Base-by-base conservation (phyloP, 2,329 filamentous ascomycete genomes). In the Dactylellina sp. region DNA sequence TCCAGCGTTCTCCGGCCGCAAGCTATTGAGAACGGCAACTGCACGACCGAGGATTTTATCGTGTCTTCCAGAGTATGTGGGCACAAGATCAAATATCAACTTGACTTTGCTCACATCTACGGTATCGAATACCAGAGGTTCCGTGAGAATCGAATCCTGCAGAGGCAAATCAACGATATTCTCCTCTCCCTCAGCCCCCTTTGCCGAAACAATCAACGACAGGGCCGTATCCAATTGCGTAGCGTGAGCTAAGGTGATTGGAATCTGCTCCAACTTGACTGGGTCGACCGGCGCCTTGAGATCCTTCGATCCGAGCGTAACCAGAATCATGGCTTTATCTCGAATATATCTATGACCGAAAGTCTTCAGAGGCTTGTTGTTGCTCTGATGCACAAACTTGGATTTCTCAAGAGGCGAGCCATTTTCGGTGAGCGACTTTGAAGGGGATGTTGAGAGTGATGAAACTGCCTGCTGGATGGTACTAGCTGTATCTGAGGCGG, bases 291-390 rank as follows among this genome's bases (percentile, higher is more conserved):
- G 86, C 82, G 95, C 97, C 62, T 93, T 88, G 83, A 91, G 91
- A 80, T 99, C 95, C 91, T 97, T 97, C 0, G 92, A 94, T 0
- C 95, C 95, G 7, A 99, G 84, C 79, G 92, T 97, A 78, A 99
- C 93, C 53, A 98, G 85, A 2, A 99, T 87, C 84, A 99, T 89
- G 75, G 91, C 91, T 78, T 96, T 76, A 16, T 77, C 89, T 16
- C 89, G 96, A 56, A 99, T 86, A 81, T 98, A 99, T 61, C 94
- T 89, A 84, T 99, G 95, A 64, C 95, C 95, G 81, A 98, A 99
- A 0, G 92, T 91, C 82, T 98, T 98, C 76, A 98, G 87, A 3
- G 93, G 90, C 76, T 97, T 92, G 1, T 89, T 84, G 5, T 85
- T 82, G 56, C 88, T 85, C 5, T 74, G 61, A 4, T 32, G 28